phyloP scores from a whole-genome alignment of 2,329 filamentous ascomycete species.

The Dactylellina drechsleri region DNA sequence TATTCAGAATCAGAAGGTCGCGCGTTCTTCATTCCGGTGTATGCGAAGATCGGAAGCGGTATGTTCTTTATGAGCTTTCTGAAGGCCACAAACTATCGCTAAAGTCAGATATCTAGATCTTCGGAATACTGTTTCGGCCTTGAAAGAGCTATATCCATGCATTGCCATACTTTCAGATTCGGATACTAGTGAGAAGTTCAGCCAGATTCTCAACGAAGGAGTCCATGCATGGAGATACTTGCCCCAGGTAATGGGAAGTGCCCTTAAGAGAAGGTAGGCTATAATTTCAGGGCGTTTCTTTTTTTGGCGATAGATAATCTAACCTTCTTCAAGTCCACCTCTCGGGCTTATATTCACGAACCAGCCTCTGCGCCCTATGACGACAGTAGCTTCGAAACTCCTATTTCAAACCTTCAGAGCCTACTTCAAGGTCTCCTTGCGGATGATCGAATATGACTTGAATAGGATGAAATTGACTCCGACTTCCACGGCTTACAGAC shows the following conservation, averaged over 20 bases:
- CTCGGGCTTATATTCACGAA: slow-evolving; percentile 41
- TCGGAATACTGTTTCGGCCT: slow-evolving; percentile 23
- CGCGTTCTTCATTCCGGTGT: slow-evolving; percentile 47
- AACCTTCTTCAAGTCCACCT: slow-evolving; percentile 22
- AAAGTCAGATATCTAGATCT: slow-evolving; percentile 19
- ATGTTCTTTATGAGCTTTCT: background rate
- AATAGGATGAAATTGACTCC: slow-evolving; percentile 8
- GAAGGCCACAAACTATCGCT: background rate
- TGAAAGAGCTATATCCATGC: slow-evolving; percentile 40
- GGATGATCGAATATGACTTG: slow-evolving; percentile 40
- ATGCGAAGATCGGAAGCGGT: slow-evolving; percentile 43
- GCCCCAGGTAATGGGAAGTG: slow-evolving; percentile 31
- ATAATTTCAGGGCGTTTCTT: too few species aligned
- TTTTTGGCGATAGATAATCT: background rate
- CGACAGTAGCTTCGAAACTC: slow-evolving; percentile 16
- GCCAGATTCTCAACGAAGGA: slow-evolving; percentile 35
- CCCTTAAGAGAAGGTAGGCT: slow-evolving; percentile 40
- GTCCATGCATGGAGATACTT: slow-evolving; percentile 45
- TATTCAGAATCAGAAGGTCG: slow-evolving; percentile 37
- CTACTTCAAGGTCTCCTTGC: slow-evolving; percentile 35
- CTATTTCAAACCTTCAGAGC: slow-evolving; percentile 42
- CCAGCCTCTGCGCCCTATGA: slow-evolving; percentile 27
- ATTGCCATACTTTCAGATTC: slow-evolving; percentile 35
- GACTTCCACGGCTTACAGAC: slow-evolving; percentile 8
- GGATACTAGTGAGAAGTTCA: slow-evolving; percentile 29